These are phyloP conservation scores for Gloeopeniophorella convolvens DNA, from an alignment of 768 basidiomycete genomes.

Conservation along the genomic window DNA sequence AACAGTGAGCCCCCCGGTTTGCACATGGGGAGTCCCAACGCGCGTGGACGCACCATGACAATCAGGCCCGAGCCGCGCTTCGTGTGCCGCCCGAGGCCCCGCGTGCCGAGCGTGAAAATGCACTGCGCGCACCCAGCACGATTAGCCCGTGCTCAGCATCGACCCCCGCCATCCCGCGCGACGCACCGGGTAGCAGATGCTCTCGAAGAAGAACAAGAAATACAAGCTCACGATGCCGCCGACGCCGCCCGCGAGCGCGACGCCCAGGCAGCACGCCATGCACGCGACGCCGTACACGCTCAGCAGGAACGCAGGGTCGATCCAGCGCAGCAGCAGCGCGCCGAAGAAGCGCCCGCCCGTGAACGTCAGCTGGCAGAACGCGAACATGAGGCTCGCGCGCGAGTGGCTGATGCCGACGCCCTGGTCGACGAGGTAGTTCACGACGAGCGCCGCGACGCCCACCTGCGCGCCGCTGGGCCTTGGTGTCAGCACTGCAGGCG, in stretches of 20 bases:
- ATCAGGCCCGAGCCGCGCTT: slow-evolving; percentile 58
- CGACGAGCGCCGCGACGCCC: slow-evolving; percentile 57
- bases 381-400: slow-evolving; percentile 57
- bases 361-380: slow-evolving; percentile 66
- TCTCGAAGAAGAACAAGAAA: slow-evolving; percentile 67
- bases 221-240: slow-evolving; percentile 57
- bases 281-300: slow-evolving; percentile 47
- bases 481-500: background rate
- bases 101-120: slow-evolving; percentile 61
- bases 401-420: slow-evolving; percentile 45
- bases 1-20: too few relatives aligned
- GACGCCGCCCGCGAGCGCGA: slow-evolving; percentile 44
- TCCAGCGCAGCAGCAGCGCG: slow-evolving; percentile 50
- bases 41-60: slow-evolving; percentile 42
- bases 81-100: slow-evolving; percentile 54
- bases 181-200: slow-evolving; percentile 61
- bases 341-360: slow-evolving; percentile 59
- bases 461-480: slow-evolving; percentile 53
- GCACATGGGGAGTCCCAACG: background rate
- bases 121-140: too few relatives aligned
- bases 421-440: slow-evolving; percentile 66
- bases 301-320: slow-evolving; percentile 61
- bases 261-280: slow-evolving; percentile 43
- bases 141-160: too few relatives aligned
- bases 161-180: too few relatives aligned